A percentile compares a stretch with the other conserved stretches of the same genome.
These are phyloP conservation scores for Aspergillus sp. DNA, from an alignment of 2,329 filamentous ascomycete genomes.

Conservation along the genomic window DNA sequence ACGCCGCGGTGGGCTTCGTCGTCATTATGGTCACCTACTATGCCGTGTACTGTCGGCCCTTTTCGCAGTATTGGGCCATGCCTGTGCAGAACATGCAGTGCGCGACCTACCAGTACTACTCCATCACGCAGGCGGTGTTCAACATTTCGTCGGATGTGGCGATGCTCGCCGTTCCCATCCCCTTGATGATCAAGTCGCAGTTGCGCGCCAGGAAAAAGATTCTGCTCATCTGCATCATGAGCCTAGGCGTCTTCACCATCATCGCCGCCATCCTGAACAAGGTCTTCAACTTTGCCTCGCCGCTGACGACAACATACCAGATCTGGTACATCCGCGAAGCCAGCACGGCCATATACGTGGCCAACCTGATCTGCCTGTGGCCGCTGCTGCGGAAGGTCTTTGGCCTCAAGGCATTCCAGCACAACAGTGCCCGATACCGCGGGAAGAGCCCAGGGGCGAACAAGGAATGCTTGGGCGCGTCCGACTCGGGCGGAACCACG, in stretches of 20 bases:
- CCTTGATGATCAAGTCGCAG: conserved; percentile 35
- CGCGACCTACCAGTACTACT: conserved; percentile 41
- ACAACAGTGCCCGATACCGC: conserved; percentile 25
- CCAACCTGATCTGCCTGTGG: conserved; percentile 42
- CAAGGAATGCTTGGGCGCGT: conserved; percentile 17
- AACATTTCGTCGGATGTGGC: conserved; percentile 42
- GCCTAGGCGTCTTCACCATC: conserved; percentile 41
- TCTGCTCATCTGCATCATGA: conserved; percentile 35
- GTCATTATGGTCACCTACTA: conserved; percentile 51
- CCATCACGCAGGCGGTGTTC: conserved; percentile 45
- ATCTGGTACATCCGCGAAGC: conserved; percentile 46
- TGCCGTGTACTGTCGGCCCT: conserved; percentile 50
- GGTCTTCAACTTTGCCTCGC: conserved; percentile 42
- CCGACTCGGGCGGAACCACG: conserved; percentile 6
- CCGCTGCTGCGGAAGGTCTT: conserved; percentile 30
- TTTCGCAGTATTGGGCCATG: conserved; percentile 51
- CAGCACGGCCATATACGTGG: conserved; percentile 44
- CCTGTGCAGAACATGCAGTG: conserved; percentile 41
- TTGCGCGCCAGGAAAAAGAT: conserved; percentile 35
- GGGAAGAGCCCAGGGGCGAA: conserved; percentile 11
- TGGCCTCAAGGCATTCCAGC: conserved; percentile 26
- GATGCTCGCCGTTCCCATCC: conserved; percentile 41
- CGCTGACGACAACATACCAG: conserved; percentile 37
- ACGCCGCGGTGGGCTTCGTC: conserved; percentile 45
- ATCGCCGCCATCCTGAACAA: conserved; percentile 51